phyloP scores from a whole-genome alignment of 495 filamentous ascomycete species.

The Hypoxylon fuscum region DNA sequence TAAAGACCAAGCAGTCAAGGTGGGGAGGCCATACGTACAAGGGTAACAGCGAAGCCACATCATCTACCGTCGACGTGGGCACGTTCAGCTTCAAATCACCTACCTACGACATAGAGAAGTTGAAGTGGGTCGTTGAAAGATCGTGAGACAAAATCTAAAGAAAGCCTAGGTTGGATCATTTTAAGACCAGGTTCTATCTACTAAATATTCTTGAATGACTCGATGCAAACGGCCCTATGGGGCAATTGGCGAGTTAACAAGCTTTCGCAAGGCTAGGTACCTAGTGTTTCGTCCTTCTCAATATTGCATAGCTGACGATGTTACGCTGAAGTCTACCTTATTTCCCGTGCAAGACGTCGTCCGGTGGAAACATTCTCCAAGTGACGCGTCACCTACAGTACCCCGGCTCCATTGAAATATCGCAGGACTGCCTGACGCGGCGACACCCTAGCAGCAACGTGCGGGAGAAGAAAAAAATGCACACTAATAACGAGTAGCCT shows the following conservation, averaged over 20 bases:
- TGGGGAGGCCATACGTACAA: background rate
- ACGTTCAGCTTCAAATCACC: no score
- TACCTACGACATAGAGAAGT: background rate
- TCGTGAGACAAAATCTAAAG: background rate
- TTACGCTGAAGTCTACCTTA: no score
- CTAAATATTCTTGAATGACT: background rate
- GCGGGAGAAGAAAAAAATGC: no score
- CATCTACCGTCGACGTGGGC: no score
- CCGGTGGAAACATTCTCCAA: background rate
- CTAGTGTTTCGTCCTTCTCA: background rate
- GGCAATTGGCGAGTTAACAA: background rate
- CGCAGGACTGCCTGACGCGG: conserved; percentile 8
- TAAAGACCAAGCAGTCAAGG: background rate
- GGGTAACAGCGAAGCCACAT: no score
- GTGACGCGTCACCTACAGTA: conserved; percentile 20
- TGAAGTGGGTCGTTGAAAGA: background rate
- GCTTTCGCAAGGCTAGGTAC: no score
- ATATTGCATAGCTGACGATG: no score
- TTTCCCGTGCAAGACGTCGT: no score
- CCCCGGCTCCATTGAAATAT: conserved; percentile 6
- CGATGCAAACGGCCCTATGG: background rate
- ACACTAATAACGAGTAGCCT: background rate
- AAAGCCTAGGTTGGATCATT: background rate
- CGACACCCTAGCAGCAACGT: conserved; percentile 1
- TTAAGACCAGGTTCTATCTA: background rate